Conservation (phyloP, 148 eudicot genomes). For the Vaccinium corymbosum region DNA sequence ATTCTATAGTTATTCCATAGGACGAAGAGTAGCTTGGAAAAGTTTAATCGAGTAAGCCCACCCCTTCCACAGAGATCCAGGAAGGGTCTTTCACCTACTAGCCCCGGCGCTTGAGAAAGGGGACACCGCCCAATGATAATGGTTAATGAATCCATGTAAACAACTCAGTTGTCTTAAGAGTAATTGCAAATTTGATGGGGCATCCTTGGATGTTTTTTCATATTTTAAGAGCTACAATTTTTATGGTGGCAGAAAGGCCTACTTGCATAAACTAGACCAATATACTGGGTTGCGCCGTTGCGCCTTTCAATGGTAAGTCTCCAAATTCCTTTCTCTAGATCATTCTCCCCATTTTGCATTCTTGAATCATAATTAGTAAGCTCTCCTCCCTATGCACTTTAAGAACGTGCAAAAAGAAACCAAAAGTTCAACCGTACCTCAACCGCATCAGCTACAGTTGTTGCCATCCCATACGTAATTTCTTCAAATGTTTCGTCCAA, state of each 20-base stretch:
- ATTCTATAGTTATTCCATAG: background rate
- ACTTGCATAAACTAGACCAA: slow-evolving; percentile 5
- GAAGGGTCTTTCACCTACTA: background rate
- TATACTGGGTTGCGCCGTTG: slow-evolving; percentile 5
- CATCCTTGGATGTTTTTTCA: background rate
- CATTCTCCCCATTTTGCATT: background rate
- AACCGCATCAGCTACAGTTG: slow-evolving; percentile 94
- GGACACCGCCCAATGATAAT: background rate
- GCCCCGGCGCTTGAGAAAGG: background rate
- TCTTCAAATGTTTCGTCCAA: slow-evolving; percentile 99
- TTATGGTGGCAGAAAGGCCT: background rate
- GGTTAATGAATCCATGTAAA: background rate
- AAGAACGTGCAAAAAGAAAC: slow-evolving; percentile 1
- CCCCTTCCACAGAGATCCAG: background rate
- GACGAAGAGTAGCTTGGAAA: background rate
- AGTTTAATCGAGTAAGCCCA: background rate
- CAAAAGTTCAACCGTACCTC: slow-evolving; percentile 51
- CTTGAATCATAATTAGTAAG: background rate
- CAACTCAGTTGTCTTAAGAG: background rate
- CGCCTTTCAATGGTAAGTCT: background rate
- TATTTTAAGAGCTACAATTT: background rate
- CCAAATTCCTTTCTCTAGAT: background rate
- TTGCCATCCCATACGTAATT: slow-evolving; percentile 90
- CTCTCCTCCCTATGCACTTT: background rate
- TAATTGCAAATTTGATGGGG: background rate